phyloP scores from a whole-genome alignment of 306 rosid genomes.

The Cotoneaster glaucophyllus region DNA sequence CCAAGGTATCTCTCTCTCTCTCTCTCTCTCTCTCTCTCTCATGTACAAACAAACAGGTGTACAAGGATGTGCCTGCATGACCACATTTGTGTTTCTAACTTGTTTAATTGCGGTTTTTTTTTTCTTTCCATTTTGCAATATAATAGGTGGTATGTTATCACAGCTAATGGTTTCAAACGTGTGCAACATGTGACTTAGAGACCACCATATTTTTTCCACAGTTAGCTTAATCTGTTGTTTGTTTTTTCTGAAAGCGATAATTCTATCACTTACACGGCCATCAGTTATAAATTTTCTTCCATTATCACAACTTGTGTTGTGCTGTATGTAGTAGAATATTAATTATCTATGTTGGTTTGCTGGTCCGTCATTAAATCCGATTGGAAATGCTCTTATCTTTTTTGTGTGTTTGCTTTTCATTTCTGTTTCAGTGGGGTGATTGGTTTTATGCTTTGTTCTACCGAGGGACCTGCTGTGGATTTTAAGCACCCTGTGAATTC shows the following conservation, averaged over 20 bases:
- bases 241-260: not conserved
- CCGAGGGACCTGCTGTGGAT: conserved; percentile 87
- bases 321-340: not conserved
- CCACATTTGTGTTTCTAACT: not conserved
- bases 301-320: not conserved
- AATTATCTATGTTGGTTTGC: not conserved
- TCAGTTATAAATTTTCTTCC: not conserved
- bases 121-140: not conserved
- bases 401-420: not conserved
- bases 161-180: not conserved
- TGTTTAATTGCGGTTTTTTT: not conserved
- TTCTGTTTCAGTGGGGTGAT: conserved; percentile 81
- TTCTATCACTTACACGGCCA: not conserved
- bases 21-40: not conserved
- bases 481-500: conserved; percentile 91
- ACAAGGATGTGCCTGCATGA: not conserved
- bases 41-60: not conserved
- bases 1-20: conserved; percentile 54
- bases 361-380: not conserved
- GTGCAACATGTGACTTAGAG: not conserved
- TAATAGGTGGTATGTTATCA: not conserved
- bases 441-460: conserved; percentile 99
- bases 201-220: not conserved
- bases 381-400: not conserved
- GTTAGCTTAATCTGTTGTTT: not conserved